Evolutionary conservation across 164 flowering plant genomes (phyloP), one percentile per base, ranked within the genome.

Genomic region (Aristolochia fimbriata): DNA sequence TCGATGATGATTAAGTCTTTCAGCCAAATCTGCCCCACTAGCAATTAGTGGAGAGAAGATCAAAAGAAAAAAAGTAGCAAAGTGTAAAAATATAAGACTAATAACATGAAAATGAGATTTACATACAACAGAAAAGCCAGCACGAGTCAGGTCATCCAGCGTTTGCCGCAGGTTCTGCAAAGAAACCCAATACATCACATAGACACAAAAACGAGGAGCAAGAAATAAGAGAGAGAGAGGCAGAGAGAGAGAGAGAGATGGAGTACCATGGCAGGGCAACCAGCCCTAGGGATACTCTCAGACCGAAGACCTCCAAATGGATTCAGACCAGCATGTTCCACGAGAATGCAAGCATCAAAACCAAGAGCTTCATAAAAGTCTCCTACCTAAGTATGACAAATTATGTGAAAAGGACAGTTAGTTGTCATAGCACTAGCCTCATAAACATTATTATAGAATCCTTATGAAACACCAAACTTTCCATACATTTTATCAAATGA

Each of bases 321-420:
- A 77, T 93, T 93, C 61, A 93, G 71, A 60, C 99, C 99, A 68
- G 99, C 99, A 83, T 85, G 82, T 68, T 93, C 99, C 64, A 93
- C 99, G 66, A 93, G 93, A 68, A 93, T 54, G 50, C 99, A 93
- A 59, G 99, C 99, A 83, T 93, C 99, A 57, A 90, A 75, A 24
- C 99, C 99, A 54, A 90, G 73, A 24, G 99, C 95, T 80, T 93
- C 99, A 77, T 93, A 93, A 69, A 93, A 93, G 3, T 93, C 99
- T 15, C 99, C 99, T 55, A 93, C 99, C 99, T 93, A 72, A 48
- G 65, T 54, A 55, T 6, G 55, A 19, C 58, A 70, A 21, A 64
- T 6, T 19, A 43, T n/a, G 9, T n/a, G 33, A 1, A 20, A 19
- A 17, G 5, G 0, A 49, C 43, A 0, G 43, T 37, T 37, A 37